Evolutionary conservation across 257 asterid species (phyloP).

Genomic region (Prunella vulgaris): DNA sequence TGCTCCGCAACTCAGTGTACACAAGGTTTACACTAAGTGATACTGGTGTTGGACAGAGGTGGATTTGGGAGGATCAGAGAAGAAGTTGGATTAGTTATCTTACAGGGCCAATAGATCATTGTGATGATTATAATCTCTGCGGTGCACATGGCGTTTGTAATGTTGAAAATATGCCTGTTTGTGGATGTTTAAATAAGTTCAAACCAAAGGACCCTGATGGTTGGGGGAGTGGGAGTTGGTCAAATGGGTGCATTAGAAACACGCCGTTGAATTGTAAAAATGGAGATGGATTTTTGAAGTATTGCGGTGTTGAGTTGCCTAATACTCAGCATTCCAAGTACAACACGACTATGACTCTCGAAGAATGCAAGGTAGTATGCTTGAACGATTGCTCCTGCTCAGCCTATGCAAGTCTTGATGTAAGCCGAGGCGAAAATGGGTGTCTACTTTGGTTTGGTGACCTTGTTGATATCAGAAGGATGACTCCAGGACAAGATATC

Average conservation of each 20-base stretch:
- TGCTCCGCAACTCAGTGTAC: no score
- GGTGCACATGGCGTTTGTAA: conserved; percentile 17
- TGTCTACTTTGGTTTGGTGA: conserved; percentile 19
- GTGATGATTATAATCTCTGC: conserved; percentile 27
- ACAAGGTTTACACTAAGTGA: no score
- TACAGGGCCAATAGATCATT: conserved; percentile 23
- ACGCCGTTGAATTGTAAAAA: conserved; percentile 1
- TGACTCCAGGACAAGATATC: conserved; percentile 11
- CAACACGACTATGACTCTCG: conserved; percentile 4
- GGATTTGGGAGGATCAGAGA: no score
- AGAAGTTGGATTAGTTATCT: conserved; percentile 22
- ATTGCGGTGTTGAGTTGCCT: not conserved
- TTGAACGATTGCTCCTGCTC: conserved; percentile 6
- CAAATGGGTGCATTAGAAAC: conserved; percentile 8
- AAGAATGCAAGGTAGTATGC: conserved; percentile 5
- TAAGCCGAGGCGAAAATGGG: conserved; percentile 14
- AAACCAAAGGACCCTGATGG: not conserved
- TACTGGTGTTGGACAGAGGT: no score
- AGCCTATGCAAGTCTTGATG: conserved; percentile 13
- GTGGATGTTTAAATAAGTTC: conserved; percentile 12
- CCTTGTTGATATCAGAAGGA: conserved; percentile 9
- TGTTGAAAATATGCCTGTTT: not conserved
- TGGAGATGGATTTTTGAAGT: conserved; percentile 16
- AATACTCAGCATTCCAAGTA: not conserved
- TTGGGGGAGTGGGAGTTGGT: not conserved